Evolutionary conservation across 495 filamentous ascomycete genomes (phyloP).

Genomic region (Bryoglossum gracile): DNA sequence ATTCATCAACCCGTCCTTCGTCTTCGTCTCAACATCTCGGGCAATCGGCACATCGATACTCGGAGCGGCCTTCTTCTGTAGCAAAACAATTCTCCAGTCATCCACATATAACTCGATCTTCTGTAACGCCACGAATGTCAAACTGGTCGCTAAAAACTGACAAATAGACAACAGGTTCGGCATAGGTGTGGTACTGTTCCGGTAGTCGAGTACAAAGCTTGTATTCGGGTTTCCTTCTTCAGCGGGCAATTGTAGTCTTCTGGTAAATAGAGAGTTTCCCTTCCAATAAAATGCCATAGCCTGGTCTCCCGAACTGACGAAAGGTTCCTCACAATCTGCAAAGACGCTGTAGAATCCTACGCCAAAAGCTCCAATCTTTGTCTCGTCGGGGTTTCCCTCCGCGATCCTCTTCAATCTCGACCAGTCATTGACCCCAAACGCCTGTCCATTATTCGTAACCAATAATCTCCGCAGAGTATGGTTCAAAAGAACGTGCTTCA

Average conservation of each 20-base stretch:
- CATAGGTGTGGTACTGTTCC: conserved; percentile 75
- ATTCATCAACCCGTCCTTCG: conserved; percentile 78
- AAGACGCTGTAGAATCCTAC: conserved; percentile 99
- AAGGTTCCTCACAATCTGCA: conserved; percentile 94
- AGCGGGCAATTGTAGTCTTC: conserved; percentile 61
- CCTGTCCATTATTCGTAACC: conserved; percentile 82
- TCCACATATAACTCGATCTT: conserved; percentile 87
- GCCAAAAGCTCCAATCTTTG: conserved; percentile 97
- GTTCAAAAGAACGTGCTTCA: conserved; percentile 76
- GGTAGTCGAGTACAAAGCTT: conserved; percentile 85
- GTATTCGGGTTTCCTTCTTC: conserved; percentile 61
- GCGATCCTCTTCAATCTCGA: conserved; percentile 89
- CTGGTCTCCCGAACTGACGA: conserved; percentile 81
- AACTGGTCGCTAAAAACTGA: conserved; percentile 87
- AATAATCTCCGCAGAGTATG: conserved; percentile 77
- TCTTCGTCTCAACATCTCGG: conserved; percentile 69
- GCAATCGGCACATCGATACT: conserved; percentile 66
- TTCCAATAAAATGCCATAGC: conserved; percentile 99
- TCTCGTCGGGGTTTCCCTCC: conserved; percentile 96
- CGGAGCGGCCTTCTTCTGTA: conserved; percentile 80
- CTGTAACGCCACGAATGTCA: conserved; percentile 90
- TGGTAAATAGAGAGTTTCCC: conserved; percentile 86
- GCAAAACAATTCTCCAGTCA: conserved; percentile 66
- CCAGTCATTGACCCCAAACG: conserved; percentile 88
- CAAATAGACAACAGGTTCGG: conserved; percentile 77